These are phyloP conservation scores for Quillaja saponaria DNA, from an alignment of 306 rosid species.

Conservation along the genomic window DNA sequence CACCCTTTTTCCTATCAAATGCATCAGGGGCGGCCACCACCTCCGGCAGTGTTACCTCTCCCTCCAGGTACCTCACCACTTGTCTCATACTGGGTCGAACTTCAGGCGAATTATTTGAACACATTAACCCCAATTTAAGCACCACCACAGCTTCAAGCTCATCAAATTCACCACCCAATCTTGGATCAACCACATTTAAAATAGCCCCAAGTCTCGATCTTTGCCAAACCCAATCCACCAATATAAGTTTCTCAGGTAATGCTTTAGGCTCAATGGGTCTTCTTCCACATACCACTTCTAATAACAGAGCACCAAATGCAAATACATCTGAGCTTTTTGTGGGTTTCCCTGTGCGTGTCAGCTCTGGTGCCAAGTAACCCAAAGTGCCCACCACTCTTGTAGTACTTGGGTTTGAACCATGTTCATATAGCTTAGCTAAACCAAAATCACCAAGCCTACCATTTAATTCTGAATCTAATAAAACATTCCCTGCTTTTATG, in stretches of 20 bases:
- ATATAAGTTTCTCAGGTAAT: constrained; percentile 31
- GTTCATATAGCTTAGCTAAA: constrained; percentile 38
- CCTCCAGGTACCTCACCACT: too few relatives aligned
- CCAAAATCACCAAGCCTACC: constrained; percentile 38
- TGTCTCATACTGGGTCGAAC: too few relatives aligned
- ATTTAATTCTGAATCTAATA: constrained; percentile 34
- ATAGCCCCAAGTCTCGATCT: constrained; percentile 22
- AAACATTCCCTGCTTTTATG: constrained; percentile 40
- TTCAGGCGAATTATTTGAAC: constrained; percentile 26
- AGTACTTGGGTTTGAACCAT: constrained; percentile 33
- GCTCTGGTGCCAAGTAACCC: constrained; percentile 42
- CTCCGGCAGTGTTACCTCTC: too few relatives aligned
- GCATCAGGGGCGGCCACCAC: too few relatives aligned
- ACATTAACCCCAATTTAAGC: constrained; percentile 35
- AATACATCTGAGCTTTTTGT: constrained; percentile 37
- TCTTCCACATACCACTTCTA: constrained; percentile 40
- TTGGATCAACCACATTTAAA: constrained; percentile 30
- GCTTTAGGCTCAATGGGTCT: constrained; percentile 32
- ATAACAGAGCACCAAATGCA: constrained; percentile 39
- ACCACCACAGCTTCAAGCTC: constrained; percentile 31
- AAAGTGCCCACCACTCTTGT: constrained; percentile 39
- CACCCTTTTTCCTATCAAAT: too few relatives aligned
- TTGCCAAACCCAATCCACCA: constrained; percentile 39
- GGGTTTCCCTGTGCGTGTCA: constrained; percentile 30
- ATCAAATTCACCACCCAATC: constrained; percentile 21